Percentiles rank a stretch among this genome's conserved stretches.
These are phyloP conservation scores for Zygnema cylindricum DNA, from an alignment of 139 green algal species.

Conservation along the genomic window DNA sequence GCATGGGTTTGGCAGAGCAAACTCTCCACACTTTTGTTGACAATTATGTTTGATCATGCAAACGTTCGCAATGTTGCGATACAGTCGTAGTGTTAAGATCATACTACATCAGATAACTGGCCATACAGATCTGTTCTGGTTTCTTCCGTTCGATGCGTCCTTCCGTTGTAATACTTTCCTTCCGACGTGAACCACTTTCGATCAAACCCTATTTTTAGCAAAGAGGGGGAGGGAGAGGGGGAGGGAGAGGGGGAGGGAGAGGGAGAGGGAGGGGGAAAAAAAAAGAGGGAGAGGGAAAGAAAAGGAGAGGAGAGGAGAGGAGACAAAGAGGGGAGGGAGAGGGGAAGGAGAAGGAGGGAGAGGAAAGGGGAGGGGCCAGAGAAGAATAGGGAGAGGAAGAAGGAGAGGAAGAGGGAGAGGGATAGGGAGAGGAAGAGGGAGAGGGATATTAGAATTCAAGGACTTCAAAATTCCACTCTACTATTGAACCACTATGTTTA, in stretches of 20 bases:
- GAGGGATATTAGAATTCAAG: not conserved
- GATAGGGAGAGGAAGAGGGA: not conserved
- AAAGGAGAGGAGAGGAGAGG: not conserved
- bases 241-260: not conserved
- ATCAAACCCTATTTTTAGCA: not conserved
- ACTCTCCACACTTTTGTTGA: too few species aligned
- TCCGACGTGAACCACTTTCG: too few species aligned
- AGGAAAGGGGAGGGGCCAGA: not conserved
- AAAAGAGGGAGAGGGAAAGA: not conserved
- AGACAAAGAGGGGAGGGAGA: not conserved
- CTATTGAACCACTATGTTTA: too few species aligned
- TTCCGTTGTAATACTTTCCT: not conserved
- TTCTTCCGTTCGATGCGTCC: not conserved
- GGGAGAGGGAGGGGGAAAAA: not conserved
- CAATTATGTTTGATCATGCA: too few species aligned
- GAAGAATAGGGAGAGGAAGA: not conserved
- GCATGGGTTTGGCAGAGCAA: too few species aligned
- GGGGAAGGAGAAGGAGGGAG: not conserved
- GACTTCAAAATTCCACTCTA: too few species aligned
- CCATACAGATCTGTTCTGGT: not conserved
- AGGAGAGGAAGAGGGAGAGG: not conserved
- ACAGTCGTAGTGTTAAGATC: not conserved
- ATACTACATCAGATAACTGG: not conserved
- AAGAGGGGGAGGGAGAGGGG: not conserved
- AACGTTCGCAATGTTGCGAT: too few species aligned